Evolutionary conservation across 1,139 yeast species (phyloP), one percentile per base, ranked within the genome.

Genomic region (Yamadazyma dendronema): DNA sequence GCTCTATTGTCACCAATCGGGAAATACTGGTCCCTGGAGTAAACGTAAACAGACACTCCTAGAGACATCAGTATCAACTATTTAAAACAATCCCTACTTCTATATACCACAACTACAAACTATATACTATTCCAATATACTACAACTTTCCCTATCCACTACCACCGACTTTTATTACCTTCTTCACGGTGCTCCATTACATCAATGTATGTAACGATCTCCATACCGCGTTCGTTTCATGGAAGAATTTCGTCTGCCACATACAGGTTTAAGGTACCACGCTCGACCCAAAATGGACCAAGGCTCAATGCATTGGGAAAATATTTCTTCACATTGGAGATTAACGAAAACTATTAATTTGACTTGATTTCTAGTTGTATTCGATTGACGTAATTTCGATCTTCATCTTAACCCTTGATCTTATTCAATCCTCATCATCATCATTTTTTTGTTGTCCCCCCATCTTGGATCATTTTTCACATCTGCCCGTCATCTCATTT

Each of bases 221-320:
- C n/a, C n/a, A n/a, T n/a, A n/a, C n/a, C 22, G 22, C 22, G 22
- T 19, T 19, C 13, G 29, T 26, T 26, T 26, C 29, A 26, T 17
- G 6, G 17, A 6, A 26, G 29, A 26, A 26, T 19, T 28, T 28
- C 31, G 27, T 25, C 34, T 9, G 17, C 11, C 7, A 10, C n/a
- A 26, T 38, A 32, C 41, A 38, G 41, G 41, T 28, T 35, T 38
- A 15, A 38, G 41, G 41, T 34, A 38, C 41, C 36, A 34, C 12
- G 13, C 26, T 11, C 5, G 22, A 30, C 26, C 41, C 36, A 34
- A 16, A 24, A 32, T 11, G 23, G 22, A 30, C 17, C 32, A 30
- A 28, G 16, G 6, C 13, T 28, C 13, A 16, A 6, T 27, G 8
- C 22, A 19, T 7, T 7, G 9, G 6, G 22, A 19, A 19, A 19